Evolutionary conservation across 2,329 filamentous ascomycete species (phyloP).

Genomic region (Cordyceps cateniannulata): DNA sequence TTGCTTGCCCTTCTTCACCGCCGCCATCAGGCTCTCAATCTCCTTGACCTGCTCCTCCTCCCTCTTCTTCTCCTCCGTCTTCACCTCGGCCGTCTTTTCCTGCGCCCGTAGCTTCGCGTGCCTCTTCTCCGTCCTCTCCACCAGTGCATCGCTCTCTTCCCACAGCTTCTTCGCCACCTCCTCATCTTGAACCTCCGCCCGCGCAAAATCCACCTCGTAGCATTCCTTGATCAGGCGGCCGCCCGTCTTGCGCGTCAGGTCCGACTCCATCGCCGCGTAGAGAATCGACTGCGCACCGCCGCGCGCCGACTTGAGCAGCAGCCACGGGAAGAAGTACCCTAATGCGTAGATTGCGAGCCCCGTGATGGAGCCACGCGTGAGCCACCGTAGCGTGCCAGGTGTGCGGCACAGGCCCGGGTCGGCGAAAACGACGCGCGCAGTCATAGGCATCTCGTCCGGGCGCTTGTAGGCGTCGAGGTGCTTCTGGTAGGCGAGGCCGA

Average conservation of each 20-base stretch:
- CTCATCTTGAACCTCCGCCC: conserved; percentile 72
- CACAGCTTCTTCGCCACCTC: conserved; percentile 77
- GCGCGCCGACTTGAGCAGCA: conserved; percentile 77
- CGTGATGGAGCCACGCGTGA: conserved; percentile 76
- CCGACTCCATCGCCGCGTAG: conserved; percentile 76
- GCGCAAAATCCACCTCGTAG: conserved; percentile 62
- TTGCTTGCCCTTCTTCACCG: conserved; percentile 38
- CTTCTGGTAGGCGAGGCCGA: conserved; percentile 86
- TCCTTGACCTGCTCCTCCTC: conserved; percentile 27
- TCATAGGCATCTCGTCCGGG: conserved; percentile 76
- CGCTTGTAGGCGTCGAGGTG: conserved; percentile 79
- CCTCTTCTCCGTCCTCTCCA: conserved; percentile 76
- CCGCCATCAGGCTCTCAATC: conserved; percentile 32
- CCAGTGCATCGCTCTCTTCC: conserved; percentile 79
- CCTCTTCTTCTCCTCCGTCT: conserved; percentile 29
- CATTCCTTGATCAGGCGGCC: conserved; percentile 85
- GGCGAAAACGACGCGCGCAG: conserved; percentile 74
- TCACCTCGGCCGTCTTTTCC: conserved; percentile 24
- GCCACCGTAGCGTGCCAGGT: conserved; percentile 79
- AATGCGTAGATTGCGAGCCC: conserved; percentile 71
- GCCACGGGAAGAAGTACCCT: conserved; percentile 76
- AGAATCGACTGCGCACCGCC: conserved; percentile 84
- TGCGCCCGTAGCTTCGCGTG: conserved; percentile 48
- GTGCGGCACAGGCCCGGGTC: conserved; percentile 84
- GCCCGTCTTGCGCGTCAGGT: conserved; percentile 53